phyloP scores from a whole-genome alignment of 2,329 filamentous ascomycete genomes.

The Scedosporium minutisporum region DNA sequence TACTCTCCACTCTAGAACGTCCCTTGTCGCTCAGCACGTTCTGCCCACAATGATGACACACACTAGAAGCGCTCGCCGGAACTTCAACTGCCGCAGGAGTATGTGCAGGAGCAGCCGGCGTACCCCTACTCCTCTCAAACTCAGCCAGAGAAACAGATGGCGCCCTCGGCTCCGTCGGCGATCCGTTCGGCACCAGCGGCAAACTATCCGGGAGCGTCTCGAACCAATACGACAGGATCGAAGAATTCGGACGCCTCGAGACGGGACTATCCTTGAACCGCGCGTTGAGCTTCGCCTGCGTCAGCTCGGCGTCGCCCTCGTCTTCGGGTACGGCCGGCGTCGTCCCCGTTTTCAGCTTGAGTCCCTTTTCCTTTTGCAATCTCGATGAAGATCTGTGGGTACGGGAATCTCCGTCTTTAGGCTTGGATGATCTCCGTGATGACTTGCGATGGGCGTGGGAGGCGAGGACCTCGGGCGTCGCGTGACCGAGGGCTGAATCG shows the following conservation, averaged over 20 bases:
- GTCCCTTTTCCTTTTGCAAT: neutral
- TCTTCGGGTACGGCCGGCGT: neutral
- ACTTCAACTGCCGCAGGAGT: neutral
- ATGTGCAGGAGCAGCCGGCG: neutral
- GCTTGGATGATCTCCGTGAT: neutral
- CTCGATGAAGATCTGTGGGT: neutral
- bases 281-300: neutral
- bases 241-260: neutral
- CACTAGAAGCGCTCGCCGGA: neutral
- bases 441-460: neutral
- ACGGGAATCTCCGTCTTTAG: neutral
- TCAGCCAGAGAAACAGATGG: neutral
- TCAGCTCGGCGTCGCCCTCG: neutral
- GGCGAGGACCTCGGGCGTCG: neutral
- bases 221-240: constrained; percentile 5
- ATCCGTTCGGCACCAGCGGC: neutral
- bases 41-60: neutral
- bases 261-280: constrained; percentile 3
- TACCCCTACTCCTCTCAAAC: neutral
- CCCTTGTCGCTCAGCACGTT: neutral
- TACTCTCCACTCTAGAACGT: neutral
- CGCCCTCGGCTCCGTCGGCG: neutral
- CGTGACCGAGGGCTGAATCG: constrained; percentile 4
- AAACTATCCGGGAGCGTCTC: constrained; percentile 1
- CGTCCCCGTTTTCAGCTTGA: neutral